A percentile compares a stretch with the other conserved stretches of the same genome.
phyloP scores from a whole-genome alignment of 305 asterid species.

The Ilex paraguariensis region DNA sequence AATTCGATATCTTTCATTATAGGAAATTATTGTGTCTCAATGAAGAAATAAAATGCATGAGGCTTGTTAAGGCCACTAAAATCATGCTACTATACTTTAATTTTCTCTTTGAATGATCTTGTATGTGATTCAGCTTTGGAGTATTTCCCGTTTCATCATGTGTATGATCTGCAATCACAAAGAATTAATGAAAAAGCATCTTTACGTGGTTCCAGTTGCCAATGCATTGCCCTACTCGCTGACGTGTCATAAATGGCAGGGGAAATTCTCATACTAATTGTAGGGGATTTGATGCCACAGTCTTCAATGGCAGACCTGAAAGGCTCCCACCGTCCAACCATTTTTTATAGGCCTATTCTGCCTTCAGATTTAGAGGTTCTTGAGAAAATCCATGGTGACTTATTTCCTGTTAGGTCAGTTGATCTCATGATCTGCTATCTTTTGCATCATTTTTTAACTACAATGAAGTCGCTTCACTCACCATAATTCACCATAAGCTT shows the following conservation, averaged over 20 bases:
- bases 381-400: constrained; percentile 67
- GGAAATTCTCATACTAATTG: constrained; percentile 29
- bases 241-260: constrained; percentile 61
- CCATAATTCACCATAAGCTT: constrained; percentile 10
- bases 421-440: constrained; percentile 5
- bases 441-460: not conserved
- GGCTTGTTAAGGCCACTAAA: too few relatives aligned
- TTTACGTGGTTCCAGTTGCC: constrained; percentile 17
- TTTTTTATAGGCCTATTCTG: constrained; percentile 64
- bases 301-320: constrained; percentile 64
- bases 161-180: too few relatives aligned
- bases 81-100: too few relatives aligned
- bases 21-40: too few relatives aligned
- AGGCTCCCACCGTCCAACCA: constrained; percentile 43
- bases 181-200: not conserved
- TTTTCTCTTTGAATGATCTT: too few relatives aligned
- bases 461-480: constrained; percentile 10
- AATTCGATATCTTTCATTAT: too few relatives aligned
- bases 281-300: constrained; percentile 42
- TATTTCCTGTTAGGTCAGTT: constrained; percentile 80
- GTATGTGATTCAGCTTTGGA: too few relatives aligned
- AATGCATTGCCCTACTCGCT: constrained; percentile 46
- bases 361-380: constrained; percentile 70
- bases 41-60: too few relatives aligned
- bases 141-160: too few relatives aligned